phyloP scores from a whole-genome alignment of 495 filamentous ascomycete genomes.

The Tricharina praecox region DNA sequence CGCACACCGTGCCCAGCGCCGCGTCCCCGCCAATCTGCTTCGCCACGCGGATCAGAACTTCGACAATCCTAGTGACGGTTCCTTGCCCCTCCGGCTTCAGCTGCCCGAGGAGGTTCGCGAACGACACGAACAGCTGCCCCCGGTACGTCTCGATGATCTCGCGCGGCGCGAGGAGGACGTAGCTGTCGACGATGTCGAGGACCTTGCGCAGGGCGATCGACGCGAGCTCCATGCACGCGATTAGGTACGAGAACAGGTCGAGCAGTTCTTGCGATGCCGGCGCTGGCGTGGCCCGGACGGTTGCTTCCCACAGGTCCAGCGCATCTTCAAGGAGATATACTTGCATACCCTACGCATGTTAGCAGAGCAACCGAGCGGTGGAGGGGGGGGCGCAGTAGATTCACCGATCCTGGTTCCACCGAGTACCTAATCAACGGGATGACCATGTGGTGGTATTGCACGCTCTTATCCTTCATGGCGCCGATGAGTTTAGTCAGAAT shows the following conservation, averaged over 20 bases:
- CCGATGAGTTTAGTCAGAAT: conserved; percentile 61
- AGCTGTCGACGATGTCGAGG: conserved; percentile 57
- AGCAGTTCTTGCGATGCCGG: conserved; percentile 51
- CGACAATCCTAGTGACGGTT: conserved; percentile 47
- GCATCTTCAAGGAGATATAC: conserved; percentile 83
- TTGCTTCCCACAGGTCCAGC: conserved; percentile 66
- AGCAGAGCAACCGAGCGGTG: background rate
- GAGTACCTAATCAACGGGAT: conserved; percentile 64
- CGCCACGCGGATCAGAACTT: conserved; percentile 53
- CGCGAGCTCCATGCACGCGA: conserved; percentile 54
- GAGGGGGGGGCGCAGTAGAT: conserved; percentile 13
- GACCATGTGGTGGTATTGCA: conserved; percentile 52
- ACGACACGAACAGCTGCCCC: conserved; percentile 17
- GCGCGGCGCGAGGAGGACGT: conserved; percentile 61
- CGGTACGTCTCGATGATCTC: conserved; percentile 41
- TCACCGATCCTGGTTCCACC: conserved; percentile 55
- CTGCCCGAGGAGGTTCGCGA: conserved; percentile 42
- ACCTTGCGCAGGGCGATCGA: conserved; percentile 52
- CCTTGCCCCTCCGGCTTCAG: conserved; percentile 50
- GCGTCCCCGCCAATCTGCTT: conserved; percentile 49
- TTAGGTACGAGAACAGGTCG: conserved; percentile 46
- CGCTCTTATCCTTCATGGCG: conserved; percentile 58
- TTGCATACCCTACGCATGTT: conserved; percentile 39
- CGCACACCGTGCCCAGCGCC: conserved; percentile 46
- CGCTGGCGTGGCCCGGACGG: conserved; percentile 52